phyloP scores from a whole-genome alignment of 192 early-diverging fungal species.

The Phycomyces blakesleeanus region DNA sequence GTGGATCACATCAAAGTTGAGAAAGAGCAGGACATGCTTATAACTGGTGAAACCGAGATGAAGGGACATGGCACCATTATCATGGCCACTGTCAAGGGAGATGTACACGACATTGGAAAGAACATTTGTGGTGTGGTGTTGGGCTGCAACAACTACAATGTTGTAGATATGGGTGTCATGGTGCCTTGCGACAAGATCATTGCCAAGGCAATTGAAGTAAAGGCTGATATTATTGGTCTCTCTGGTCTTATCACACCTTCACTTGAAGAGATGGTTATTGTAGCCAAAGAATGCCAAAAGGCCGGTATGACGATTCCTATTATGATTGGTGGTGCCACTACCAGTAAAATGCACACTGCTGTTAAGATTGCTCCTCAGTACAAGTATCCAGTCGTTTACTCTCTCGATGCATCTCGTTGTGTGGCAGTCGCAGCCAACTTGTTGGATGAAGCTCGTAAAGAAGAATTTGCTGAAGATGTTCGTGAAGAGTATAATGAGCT shows the following conservation, averaged over 20 bases:
- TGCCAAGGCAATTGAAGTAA: slow-evolving; percentile 79
- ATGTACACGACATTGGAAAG: slow-evolving; percentile 98
- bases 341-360: slow-evolving; percentile 93
- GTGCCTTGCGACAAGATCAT: slow-evolving; percentile 92
- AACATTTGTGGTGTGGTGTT: slow-evolving; percentile 97
- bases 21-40: slow-evolving; percentile 70
- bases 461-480: slow-evolving; percentile 88
- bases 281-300: slow-evolving; percentile 89
- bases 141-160: slow-evolving; percentile 96
- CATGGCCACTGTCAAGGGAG: slow-evolving; percentile 95
- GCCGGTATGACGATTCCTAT: slow-evolving; percentile 84
- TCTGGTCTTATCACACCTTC: slow-evolving; percentile 93
- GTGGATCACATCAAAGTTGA: slow-evolving; percentile 94
- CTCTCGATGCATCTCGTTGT: slow-evolving; percentile 86
- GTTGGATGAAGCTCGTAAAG: slow-evolving; percentile 68
- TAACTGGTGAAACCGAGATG: slow-evolving; percentile 42
- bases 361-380: slow-evolving; percentile 96
- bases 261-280: slow-evolving; percentile 95
- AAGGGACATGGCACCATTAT: slow-evolving; percentile 81
- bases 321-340: slow-evolving; percentile 93
- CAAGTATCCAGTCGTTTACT: slow-evolving; percentile 73
- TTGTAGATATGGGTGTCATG: slow-evolving; percentile 96
- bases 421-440: slow-evolving; percentile 88
- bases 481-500: slow-evolving; percentile 93
- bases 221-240: slow-evolving; percentile 91